Percentiles rank a stretch among this genome's conserved stretches.
These are phyloP conservation scores for Cichorium intybus DNA, from an alignment of 140 eudicot species.

Conservation along the genomic window DNA sequence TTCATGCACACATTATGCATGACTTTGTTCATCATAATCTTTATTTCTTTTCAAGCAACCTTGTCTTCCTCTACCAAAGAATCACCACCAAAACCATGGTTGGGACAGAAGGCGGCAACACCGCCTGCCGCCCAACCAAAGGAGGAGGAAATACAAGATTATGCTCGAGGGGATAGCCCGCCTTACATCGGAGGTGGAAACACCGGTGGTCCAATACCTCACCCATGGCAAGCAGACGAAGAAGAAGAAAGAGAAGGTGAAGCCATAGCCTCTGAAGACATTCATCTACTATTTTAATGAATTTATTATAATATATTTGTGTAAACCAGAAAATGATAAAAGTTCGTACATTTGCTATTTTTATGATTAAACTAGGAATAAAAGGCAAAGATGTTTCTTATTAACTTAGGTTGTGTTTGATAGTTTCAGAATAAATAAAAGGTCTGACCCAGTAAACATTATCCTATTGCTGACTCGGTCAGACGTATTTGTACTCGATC, in stretches of 20 bases:
- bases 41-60: constrained; percentile 15
- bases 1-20: constrained; percentile 43
- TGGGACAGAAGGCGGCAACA: background rate
- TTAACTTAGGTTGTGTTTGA: too few relatives aligned
- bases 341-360: too few relatives aligned
- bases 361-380: too few relatives aligned
- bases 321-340: background rate
- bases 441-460: too few relatives aligned
- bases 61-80: constrained; percentile 5
- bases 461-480: too few relatives aligned
- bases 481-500: too few relatives aligned
- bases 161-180: constrained; percentile 38
- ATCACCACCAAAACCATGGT: constrained; percentile 5
- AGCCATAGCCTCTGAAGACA: constrained; percentile 9
- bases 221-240: constrained; percentile 14
- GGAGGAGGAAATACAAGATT: constrained; percentile 30
- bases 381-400: too few relatives aligned
- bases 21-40: constrained; percentile 24
- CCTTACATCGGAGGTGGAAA: constrained; percentile 45
- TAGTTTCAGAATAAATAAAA: too few relatives aligned
- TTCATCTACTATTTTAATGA: background rate
- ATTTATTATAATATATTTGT: constrained; percentile 3
- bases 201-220: constrained; percentile 22
- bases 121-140: constrained; percentile 7
- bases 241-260: constrained; percentile 17